Conservation (phyloP, 129 eudicot species). For the Ambrosia artemisiifolia region DNA sequence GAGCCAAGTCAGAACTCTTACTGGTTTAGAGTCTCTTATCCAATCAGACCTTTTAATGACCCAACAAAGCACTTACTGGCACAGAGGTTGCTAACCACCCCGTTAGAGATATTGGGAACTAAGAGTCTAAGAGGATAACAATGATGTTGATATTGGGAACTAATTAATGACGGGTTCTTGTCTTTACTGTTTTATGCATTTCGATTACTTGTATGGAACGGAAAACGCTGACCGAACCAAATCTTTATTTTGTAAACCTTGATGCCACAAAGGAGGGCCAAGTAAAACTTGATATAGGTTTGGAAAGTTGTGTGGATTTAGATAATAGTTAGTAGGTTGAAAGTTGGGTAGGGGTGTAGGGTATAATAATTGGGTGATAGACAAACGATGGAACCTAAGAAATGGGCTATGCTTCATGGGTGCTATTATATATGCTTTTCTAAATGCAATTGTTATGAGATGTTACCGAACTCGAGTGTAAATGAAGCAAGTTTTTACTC, state of each 20-base stretch:
- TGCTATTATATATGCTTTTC: slow-evolving; percentile 14
- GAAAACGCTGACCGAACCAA: neutral
- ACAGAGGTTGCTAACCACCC: too few relatives aligned
- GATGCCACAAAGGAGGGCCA: neutral
- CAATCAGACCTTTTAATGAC: too few relatives aligned
- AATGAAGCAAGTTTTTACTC: slow-evolving; percentile 1
- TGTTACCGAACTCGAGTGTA: neutral
- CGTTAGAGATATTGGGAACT: too few relatives aligned
- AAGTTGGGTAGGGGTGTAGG: neutral
- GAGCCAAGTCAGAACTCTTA: too few relatives aligned
- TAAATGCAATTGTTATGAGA: slow-evolving; percentile 10
- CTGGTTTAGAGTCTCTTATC: too few relatives aligned
- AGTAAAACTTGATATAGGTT: slow-evolving; percentile 5
- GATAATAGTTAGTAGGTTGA: neutral
- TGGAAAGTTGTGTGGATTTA: neutral
- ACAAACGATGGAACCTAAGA: slow-evolving; percentile 3
- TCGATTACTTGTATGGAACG: neutral
- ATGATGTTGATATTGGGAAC: neutral
- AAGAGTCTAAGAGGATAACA: neutral
- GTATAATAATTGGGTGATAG: neutral
- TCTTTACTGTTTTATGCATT: neutral
- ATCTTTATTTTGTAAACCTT: neutral
- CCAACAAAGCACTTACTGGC: too few relatives aligned
- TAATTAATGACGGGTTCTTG: neutral
- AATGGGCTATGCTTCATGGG: neutral